These are phyloP conservation scores for Xylariales sp. DNA, from an alignment of 2,329 filamentous ascomycete genomes.

Conservation along the genomic window DNA sequence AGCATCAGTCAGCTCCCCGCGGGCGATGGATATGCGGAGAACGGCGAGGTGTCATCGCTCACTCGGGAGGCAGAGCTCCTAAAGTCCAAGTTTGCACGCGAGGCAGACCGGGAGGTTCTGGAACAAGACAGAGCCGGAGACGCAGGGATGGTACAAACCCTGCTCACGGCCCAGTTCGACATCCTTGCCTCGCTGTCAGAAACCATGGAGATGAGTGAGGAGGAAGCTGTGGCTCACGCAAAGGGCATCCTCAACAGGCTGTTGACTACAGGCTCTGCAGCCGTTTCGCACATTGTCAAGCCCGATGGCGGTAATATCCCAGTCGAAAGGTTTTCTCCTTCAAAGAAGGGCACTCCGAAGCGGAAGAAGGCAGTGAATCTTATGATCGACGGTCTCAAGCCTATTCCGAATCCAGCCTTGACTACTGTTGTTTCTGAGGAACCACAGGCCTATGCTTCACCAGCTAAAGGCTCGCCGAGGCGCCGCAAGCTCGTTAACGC, in stretches of 20 bases:
- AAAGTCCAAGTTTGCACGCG: constrained; percentile 76
- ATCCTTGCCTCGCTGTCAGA: constrained; percentile 79
- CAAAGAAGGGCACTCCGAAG: constrained; percentile 72
- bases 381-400: constrained; percentile 31
- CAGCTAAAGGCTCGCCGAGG: constrained; percentile 74
- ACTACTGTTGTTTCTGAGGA: constrained; percentile 23
- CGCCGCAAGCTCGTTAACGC: constrained; percentile 63
- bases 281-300: constrained; percentile 81
- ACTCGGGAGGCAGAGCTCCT: constrained; percentile 81
- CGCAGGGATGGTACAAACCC: constrained; percentile 70
- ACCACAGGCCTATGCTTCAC: constrained; percentile 49
- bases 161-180: constrained; percentile 89
- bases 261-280: constrained; percentile 69
- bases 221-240: constrained; percentile 76
- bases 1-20: constrained; percentile 73
- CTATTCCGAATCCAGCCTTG: constrained; percentile 40
- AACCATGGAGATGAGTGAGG: constrained; percentile 76
- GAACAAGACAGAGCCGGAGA: constrained; percentile 84
- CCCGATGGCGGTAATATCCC: constrained; percentile 67
- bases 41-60: constrained; percentile 66
- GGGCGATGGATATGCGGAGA: constrained; percentile 60
- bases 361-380: constrained; percentile 52
- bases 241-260: constrained; percentile 73
- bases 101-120: constrained; percentile 70
- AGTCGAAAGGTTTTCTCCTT: constrained; percentile 65